Conservation (phyloP, 257 asterid species). For the Plantago ovata region DNA sequence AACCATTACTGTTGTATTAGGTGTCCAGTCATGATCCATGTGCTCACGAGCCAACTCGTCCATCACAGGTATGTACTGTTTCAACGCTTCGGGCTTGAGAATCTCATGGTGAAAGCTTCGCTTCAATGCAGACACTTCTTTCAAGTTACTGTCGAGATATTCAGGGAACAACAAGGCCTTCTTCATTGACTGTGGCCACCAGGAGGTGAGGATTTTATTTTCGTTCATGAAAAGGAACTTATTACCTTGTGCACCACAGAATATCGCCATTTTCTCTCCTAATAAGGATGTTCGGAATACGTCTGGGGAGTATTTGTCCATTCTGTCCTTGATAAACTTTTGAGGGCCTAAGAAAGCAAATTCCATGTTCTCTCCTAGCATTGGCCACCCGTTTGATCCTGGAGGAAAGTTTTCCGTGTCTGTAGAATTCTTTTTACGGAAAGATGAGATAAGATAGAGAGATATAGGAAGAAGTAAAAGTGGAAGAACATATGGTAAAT, state of each 20-base stretch:
- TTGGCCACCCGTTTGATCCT: constrained; percentile 57
- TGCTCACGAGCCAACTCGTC: constrained; percentile 42
- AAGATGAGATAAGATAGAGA: constrained; percentile 23
- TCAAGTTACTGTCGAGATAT: constrained; percentile 31
- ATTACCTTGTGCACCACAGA: constrained; percentile 61
- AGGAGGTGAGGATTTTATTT: constrained; percentile 41
- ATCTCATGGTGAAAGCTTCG: constrained; percentile 34
- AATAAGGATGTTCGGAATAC: constrained; percentile 48
- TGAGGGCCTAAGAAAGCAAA: constrained; percentile 44
- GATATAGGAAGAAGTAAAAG: constrained; percentile 36
- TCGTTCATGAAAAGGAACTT: constrained; percentile 58
- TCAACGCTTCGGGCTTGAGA: constrained; percentile 42
- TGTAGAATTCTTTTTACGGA: constrained; percentile 10
- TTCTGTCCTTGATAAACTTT: constrained; percentile 42
- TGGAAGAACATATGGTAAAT: constrained; percentile 31
- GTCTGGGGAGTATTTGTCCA: constrained; percentile 41
- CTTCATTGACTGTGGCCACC: constrained; percentile 59
- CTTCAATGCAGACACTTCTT: constrained; percentile 36
- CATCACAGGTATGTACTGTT: constrained; percentile 41
- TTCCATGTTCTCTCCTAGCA: constrained; percentile 56
- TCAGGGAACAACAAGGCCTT: constrained; percentile 48
- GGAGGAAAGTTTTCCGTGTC: constrained; percentile 35
- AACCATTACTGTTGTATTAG: constrained; percentile 33
- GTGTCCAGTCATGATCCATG: constrained; percentile 38
- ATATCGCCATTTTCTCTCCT: constrained; percentile 56